A percentile compares a stretch with the other conserved stretches of the same genome.
Evolutionary conservation across 768 basidiomycete genomes (phyloP).

Genomic region (Tricholoma terreum): DNA sequence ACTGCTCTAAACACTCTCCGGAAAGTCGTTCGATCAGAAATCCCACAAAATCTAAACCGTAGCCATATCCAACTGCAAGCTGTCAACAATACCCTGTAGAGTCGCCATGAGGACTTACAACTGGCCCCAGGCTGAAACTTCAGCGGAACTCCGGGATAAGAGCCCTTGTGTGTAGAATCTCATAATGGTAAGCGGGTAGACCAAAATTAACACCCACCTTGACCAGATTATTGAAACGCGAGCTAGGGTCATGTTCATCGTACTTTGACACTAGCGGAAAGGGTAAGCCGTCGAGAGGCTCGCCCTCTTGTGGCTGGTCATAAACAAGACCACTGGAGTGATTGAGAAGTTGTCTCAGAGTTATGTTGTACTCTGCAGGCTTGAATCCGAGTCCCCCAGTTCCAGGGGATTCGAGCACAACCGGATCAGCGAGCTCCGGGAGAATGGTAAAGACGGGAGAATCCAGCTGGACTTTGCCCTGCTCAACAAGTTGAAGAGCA

Average conservation of each 20-base stretch:
- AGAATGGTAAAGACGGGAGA: slow-evolving; percentile 25
- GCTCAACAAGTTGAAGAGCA: slow-evolving; percentile 32
- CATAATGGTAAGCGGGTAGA: neutral
- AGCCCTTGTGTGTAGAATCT: slow-evolving; percentile 13
- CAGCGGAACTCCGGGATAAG: slow-evolving; percentile 20
- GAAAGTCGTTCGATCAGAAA: slow-evolving; percentile 28
- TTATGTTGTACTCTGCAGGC: slow-evolving; percentile 16
- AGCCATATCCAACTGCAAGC: slow-evolving; percentile 23
- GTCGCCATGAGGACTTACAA: slow-evolving; percentile 15
- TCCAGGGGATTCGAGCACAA: slow-evolving; percentile 4
- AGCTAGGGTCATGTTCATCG: slow-evolving; percentile 15
- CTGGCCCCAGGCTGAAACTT: slow-evolving; percentile 28
- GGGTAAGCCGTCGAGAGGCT: slow-evolving; percentile 3
- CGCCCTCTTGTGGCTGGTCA: neutral
- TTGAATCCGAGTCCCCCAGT: neutral
- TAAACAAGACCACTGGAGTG: slow-evolving; percentile 25
- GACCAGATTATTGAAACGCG: slow-evolving; percentile 12
- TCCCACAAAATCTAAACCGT: slow-evolving; percentile 20
- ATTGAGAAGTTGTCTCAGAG: slow-evolving; percentile 19
- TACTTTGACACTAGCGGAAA: slow-evolving; percentile 6
- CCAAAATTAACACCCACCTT: slow-evolving; percentile 6
- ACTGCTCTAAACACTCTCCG: slow-evolving; percentile 26
- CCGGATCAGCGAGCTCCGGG: slow-evolving; percentile 28
- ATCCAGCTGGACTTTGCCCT: slow-evolving; percentile 27
- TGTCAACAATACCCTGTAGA: neutral